Evolutionary conservation across 1,284 basidiomycete genomes (phyloP), one percentile per base, ranked within the genome.

Genomic region (Psilocybe mexicana): DNA sequence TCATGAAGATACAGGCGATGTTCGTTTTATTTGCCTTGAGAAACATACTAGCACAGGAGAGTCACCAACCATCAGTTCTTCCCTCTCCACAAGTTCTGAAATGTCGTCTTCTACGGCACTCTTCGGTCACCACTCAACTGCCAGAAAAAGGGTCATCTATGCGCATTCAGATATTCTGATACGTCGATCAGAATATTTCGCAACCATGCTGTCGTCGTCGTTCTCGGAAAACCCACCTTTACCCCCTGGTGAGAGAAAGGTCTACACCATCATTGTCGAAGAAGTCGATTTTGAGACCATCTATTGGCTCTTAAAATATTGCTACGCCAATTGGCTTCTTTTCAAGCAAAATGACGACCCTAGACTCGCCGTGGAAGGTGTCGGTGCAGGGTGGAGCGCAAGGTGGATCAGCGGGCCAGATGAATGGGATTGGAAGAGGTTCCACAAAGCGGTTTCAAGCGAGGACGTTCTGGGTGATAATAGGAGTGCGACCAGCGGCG

Each of bases 261-360:
- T 84, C 0, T 84, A 85, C 65, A 87, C 85, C 1, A 73, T 93
- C 44, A 74, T 88, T 26, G 88, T 94, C 8, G 88, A 92, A 64
- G 92, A 94, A 70, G 89, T 89, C 6, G 90, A 91, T 63, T 94
- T 90, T 64, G 82, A 86, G 49, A 92, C 91, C 0, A 83, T 92
- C 2, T 93, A 92, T 69, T 93, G 91, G 91, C 73, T 94, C 52
- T 72, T 94, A 53, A 90, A 90, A 63, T 93, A 84, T 73, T 84
- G 92, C 40, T 94, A 93, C 67, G 87, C 88, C 2, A 89, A 92
- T 66, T 88, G 85, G 86, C 71, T 87, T 3, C 72, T 83, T 28
- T 86, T 85, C 73, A 80, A 81, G 53, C 84, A 88, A 54, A 73
- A 86, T 42, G 86, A 88, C 62, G 86, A 88, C 60, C 83, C 86